phyloP scores from a whole-genome alignment of 164 flowering plant species.

The Vitis amurensis region DNA sequence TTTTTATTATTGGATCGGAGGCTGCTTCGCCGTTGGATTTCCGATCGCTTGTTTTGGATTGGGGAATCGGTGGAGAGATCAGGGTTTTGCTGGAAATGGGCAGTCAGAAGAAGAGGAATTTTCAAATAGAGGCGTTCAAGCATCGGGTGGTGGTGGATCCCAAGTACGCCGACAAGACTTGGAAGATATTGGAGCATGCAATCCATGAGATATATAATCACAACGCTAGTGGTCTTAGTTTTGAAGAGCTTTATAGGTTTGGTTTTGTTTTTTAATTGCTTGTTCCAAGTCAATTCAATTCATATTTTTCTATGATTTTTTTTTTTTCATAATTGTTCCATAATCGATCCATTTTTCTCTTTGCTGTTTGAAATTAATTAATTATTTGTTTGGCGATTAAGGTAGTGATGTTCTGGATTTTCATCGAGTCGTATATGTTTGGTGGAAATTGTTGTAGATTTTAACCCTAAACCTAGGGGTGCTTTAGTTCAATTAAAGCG shows the following conservation, averaged over 20 bases:
- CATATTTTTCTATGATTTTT: not conserved
- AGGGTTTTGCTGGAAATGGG: constrained; percentile 39
- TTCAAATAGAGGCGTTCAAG: constrained; percentile 89
- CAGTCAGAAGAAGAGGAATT: constrained; percentile 75
- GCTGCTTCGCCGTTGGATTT: too few species aligned
- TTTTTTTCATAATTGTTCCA: not conserved
- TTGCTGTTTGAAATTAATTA: too few species aligned
- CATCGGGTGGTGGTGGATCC: constrained; percentile 92
- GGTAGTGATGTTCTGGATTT: too few species aligned
- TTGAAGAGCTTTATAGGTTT: constrained; percentile 91
- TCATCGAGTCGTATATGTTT: too few species aligned
- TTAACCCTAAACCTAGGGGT: too few species aligned
- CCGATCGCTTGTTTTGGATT: too few species aligned
- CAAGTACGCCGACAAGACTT: constrained; percentile 89
- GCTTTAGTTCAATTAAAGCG: too few species aligned
- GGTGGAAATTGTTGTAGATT: too few species aligned
- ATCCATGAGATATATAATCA: constrained; percentile 94
- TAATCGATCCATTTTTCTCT: too few species aligned
- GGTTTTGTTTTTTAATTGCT: not conserved
- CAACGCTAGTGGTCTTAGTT: constrained; percentile 91
- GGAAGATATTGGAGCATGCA: constrained; percentile 95
- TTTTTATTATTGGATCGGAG: too few species aligned
- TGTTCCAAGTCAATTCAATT: not conserved
- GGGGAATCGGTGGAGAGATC: not conserved
- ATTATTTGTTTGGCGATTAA: too few species aligned